phyloP scores from a whole-genome alignment of 805 yeast genomes.

The Sugiyamaella qingdaonensis region DNA sequence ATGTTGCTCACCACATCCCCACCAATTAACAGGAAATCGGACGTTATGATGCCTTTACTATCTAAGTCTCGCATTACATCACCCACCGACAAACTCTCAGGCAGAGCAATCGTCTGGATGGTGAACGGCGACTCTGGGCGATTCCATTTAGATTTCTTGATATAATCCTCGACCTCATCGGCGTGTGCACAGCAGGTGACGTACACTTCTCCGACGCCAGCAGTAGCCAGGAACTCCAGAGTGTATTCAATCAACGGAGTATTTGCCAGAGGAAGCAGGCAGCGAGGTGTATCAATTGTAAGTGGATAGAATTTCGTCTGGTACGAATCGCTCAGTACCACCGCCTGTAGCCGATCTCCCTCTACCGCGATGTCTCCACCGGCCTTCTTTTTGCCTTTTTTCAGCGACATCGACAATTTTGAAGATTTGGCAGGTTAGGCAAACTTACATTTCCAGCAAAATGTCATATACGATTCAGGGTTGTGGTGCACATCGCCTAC shows the following conservation, averaged over 20 bases:
- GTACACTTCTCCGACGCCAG: conserved; percentile 86
- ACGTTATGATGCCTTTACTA: conserved; percentile 79
- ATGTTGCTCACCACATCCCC: conserved; percentile 96
- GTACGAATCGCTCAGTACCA: conserved; percentile 90
- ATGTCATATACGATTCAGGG: too few species aligned
- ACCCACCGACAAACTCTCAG: conserved; percentile 89
- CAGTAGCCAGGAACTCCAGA: conserved; percentile 84
- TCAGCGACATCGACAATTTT: not conserved
- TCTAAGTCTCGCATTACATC: conserved; percentile 97
- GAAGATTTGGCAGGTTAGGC: not conserved
- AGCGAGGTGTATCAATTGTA: conserved; percentile 80
- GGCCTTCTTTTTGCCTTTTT: conserved; percentile 2
- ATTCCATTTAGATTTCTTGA: conserved; percentile 47
- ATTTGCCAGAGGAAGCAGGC: conserved; percentile 87
- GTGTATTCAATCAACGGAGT: conserved; percentile 94
- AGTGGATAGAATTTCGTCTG: conserved; percentile 91
- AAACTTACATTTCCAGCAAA: not conserved
- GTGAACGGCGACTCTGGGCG: conserved; percentile 67
- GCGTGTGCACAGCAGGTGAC: conserved; percentile 89
- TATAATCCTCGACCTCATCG: conserved; percentile 77
- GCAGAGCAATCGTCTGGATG: conserved; percentile 71
- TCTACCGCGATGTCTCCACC: conserved; percentile 5
- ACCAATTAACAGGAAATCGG: conserved; percentile 83
- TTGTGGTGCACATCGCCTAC: too few species aligned
- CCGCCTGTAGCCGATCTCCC: conserved; percentile 67